These are phyloP conservation scores for Zymoseptoria ardabiliae DNA, from an alignment of 2,329 filamentous ascomycete genomes.

Conservation along the genomic window DNA sequence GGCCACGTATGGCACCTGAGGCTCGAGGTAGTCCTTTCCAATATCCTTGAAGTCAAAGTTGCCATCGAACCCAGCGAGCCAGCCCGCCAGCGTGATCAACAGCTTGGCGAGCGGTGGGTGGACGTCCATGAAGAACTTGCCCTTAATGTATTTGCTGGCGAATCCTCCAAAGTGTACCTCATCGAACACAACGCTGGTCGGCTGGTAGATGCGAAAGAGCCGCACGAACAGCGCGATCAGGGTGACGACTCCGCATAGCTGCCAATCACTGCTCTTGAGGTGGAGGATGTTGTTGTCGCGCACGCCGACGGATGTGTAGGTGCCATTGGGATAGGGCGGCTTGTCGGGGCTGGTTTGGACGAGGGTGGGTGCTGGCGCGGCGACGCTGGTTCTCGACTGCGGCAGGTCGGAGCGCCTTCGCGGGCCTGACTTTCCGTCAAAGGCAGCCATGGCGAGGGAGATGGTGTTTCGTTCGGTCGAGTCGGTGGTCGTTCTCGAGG, in stretches of 20 bases:
- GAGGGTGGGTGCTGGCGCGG: not conserved
- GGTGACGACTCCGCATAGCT: constrained; percentile 65
- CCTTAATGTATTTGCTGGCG: constrained; percentile 98
- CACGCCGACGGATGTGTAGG: constrained; percentile 69
- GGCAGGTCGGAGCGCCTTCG: not conserved
- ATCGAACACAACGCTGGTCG: constrained; percentile 93
- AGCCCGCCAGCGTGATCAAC: constrained; percentile 89
- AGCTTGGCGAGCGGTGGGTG: constrained; percentile 95
- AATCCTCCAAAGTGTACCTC: constrained; percentile 99
- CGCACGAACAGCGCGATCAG: constrained; percentile 71
- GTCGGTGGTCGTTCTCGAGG: not conserved
- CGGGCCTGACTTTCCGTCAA: not conserved
- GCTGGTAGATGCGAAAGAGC: constrained; percentile 92
- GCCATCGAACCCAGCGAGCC: constrained; percentile 89
- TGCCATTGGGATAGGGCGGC: constrained; percentile 24
- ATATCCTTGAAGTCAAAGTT: constrained; percentile 99
- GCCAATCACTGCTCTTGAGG: constrained; percentile 76
- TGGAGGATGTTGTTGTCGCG: constrained; percentile 87
- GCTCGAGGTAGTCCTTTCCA: constrained; percentile 95
- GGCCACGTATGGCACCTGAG: constrained; percentile 89
- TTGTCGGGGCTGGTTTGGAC: constrained; percentile 26
- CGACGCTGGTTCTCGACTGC: not conserved
- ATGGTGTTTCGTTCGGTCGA: not conserved
- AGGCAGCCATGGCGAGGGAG: not conserved
- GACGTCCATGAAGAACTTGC: constrained; percentile 99